A percentile compares a stretch with the other conserved stretches of the same genome.
Conservation (phyloP, 2,329 filamentous ascomycete genomes). For the Hymenoscyphus fraxineus region DNA sequence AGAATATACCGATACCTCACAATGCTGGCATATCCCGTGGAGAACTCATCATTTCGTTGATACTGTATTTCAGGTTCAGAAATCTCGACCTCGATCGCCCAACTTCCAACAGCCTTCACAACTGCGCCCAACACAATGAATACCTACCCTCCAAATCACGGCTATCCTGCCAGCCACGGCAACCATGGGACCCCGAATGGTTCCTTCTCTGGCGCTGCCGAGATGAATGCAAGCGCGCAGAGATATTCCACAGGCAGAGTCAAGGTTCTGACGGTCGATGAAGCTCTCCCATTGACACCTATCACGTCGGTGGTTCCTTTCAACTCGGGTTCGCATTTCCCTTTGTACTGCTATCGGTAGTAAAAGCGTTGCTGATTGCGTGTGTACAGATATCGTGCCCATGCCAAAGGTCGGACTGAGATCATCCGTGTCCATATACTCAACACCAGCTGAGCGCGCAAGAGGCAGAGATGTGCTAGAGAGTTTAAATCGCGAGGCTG, state of each 20-base stretch:
- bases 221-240: neutral
- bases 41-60: neutral
- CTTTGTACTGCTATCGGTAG: neutral
- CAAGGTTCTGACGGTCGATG: constrained; percentile 58
- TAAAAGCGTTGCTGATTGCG: constrained; percentile 19
- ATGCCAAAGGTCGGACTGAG: constrained; percentile 55
- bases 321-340: constrained; percentile 57
- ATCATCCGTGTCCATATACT: constrained; percentile 50
- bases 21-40: neutral
- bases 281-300: constrained; percentile 78
- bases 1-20: neutral
- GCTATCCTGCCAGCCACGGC: neutral
- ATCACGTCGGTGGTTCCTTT: constrained; percentile 78
- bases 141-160: constrained; percentile 20
- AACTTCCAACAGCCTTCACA: constrained; percentile 7
- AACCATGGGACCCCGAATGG: constrained; percentile 20
- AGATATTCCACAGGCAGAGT: constrained; percentile 22
- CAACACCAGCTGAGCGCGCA: constrained; percentile 49
- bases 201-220: constrained; percentile 4
- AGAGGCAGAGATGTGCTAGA: constrained; percentile 53
- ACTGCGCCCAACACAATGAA: constrained; percentile 28
- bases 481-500: constrained; percentile 67
- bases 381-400: constrained; percentile 58
- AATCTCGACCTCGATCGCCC: neutral
- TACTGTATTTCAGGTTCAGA: neutral